Evolutionary conservation across 176 grass and related monocot species (phyloP).

Genomic region (Areca catechu): DNA sequence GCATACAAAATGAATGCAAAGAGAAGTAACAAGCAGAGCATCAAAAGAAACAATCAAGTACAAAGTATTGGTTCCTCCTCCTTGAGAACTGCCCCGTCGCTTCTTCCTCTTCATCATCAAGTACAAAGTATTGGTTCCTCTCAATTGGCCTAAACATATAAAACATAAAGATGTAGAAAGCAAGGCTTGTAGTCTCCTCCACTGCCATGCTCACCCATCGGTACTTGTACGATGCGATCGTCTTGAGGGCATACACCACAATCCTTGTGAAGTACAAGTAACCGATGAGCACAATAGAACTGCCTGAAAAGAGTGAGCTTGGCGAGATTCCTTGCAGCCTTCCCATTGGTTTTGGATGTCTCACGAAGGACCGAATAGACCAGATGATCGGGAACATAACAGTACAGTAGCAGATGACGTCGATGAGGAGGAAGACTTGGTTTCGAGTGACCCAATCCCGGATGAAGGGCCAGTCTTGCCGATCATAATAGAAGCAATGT

Average conservation of each 20-base stretch:
- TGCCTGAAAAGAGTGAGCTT: too few relatives aligned
- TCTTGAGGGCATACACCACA: constrained; percentile 87
- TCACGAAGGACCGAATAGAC: too few relatives aligned
- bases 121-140: constrained; percentile 82
- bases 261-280: constrained; percentile 94
- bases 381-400: too few relatives aligned
- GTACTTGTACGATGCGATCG: constrained; percentile 91
- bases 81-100: constrained; percentile 59
- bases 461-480: constrained; percentile 81
- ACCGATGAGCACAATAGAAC: constrained; percentile 87
- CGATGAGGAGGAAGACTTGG: too few relatives aligned
- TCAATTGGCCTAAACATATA: constrained; percentile 90
- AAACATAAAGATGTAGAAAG: constrained; percentile 94
- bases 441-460: constrained; percentile 73
- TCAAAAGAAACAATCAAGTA: too few relatives aligned
- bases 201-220: constrained; percentile 96
- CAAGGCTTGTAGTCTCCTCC: constrained; percentile 63
- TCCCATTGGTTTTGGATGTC: too few relatives aligned
- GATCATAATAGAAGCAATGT: constrained; percentile 78
- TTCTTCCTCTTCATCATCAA: constrained; percentile 84
- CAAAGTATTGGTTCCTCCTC: too few relatives aligned
- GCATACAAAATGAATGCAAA: too few relatives aligned
- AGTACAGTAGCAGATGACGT: too few relatives aligned
- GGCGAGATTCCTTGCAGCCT: too few relatives aligned
- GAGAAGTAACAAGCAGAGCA: too few relatives aligned